phyloP scores from a whole-genome alignment of 768 basidiomycete genomes.

The Coprinopsis marcescibilis region DNA sequence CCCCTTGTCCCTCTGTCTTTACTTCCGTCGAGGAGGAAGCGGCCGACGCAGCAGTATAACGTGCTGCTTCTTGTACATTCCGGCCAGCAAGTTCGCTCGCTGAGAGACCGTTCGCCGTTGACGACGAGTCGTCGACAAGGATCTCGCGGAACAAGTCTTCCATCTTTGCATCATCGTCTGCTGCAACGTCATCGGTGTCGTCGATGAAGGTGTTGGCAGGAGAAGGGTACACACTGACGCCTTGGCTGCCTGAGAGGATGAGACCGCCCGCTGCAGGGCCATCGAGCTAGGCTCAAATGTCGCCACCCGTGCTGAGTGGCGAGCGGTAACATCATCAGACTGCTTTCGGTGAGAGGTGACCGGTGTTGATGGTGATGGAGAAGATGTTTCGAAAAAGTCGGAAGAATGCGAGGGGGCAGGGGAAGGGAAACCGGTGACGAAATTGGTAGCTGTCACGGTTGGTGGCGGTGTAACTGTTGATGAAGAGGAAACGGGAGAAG shows the following conservation, averaged over 20 bases:
- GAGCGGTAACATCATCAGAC: conserved; percentile 58
- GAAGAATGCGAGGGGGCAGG: conserved; percentile 39
- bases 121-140: conserved; percentile 41
- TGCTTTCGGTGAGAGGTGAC: conserved; percentile 32
- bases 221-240: conserved; percentile 17
- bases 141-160: conserved; percentile 68
- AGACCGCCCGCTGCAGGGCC: conserved; percentile 92
- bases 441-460: conserved; percentile 18
- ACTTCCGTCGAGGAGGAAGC: conserved; percentile 18
- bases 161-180: conserved; percentile 61
- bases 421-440: conserved; percentile 29
- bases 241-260: conserved; percentile 16
- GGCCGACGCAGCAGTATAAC: conserved; percentile 13
- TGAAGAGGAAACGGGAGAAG: conserved; percentile 19
- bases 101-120: conserved; percentile 19
- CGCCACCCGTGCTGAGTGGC: conserved; percentile 99
- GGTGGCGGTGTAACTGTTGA: conserved; percentile 13
- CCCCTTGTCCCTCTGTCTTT: conserved; percentile 5
- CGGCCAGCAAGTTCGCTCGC: conserved; percentile 16
- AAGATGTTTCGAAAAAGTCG: conserved; percentile 19
- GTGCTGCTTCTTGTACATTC: conserved; percentile 14
- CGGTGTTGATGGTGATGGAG: conserved; percentile 19
- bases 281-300: conserved; percentile 58
- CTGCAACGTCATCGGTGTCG: conserved; percentile 39
- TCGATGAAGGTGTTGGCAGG: conserved; percentile 19